A percentile compares a stretch with the other conserved stretches of the same genome.
Conservation (phyloP, 169 alveolate genomes). For the Cryptosporidium baileyi region DNA sequence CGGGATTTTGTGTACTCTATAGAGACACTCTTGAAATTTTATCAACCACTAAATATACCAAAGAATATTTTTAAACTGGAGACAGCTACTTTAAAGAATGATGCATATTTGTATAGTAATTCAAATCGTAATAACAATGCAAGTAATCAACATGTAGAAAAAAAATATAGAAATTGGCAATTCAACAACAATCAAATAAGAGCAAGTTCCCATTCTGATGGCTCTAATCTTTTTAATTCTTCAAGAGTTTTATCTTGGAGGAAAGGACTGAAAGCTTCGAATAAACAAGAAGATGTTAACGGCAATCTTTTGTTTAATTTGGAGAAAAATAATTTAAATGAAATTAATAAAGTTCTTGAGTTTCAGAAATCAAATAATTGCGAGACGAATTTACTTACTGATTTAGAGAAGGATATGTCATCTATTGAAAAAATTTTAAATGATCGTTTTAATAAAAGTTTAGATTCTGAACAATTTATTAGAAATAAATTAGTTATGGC, state of each 20-base stretch:
- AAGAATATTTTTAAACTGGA: slow-evolving; percentile 2
- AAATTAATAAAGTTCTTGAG: too few species aligned
- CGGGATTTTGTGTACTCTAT: neutral
- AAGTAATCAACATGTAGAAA: neutral
- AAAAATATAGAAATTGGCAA: neutral
- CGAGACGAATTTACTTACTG: too few species aligned
- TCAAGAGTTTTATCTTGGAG: too few species aligned
- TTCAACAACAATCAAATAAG: neutral
- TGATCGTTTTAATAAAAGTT: neutral
- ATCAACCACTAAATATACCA: slow-evolving; percentile 40
- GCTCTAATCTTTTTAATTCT: too few species aligned
- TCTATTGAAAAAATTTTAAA: slow-evolving; percentile 6
- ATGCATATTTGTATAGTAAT: neutral
- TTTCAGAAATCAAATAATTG: too few species aligned
- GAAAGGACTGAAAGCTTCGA: too few species aligned
- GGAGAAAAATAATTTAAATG: too few species aligned
- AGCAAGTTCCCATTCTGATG: too few species aligned
- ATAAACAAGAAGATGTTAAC: too few species aligned
- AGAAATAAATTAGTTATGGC: slow-evolving; percentile 18
- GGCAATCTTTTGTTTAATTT: too few species aligned
- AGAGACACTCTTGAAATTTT: neutral
- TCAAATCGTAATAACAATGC: neutral
- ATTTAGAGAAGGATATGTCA: slow-evolving; percentile 13
- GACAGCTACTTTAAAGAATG: neutral
- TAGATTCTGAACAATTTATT: slow-evolving; percentile 13